Evolutionary conservation across 2,329 filamentous ascomycete genomes (phyloP).

Genomic region (Aspergillus sp.): DNA sequence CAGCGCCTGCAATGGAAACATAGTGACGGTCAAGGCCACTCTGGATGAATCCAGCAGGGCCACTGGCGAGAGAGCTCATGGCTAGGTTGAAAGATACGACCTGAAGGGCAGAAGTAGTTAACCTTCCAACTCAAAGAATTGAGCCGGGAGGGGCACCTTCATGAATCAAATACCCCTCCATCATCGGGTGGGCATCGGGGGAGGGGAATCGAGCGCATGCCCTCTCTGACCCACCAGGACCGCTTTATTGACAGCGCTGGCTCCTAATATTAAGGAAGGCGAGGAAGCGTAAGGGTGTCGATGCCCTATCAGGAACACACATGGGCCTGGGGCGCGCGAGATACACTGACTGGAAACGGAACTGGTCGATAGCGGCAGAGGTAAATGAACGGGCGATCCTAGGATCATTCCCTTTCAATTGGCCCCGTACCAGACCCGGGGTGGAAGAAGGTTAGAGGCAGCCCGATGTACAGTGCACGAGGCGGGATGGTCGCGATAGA

Average conservation of each 20-base stretch:
- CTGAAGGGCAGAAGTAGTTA: slow-evolving; percentile 5
- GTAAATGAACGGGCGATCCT: slow-evolving; percentile 8
- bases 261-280: slow-evolving; percentile 10
- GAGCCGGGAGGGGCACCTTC: slow-evolving; percentile 16
- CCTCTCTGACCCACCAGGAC: slow-evolving; percentile 19
- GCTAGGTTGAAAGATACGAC: not conserved
- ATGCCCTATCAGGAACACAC: slow-evolving; percentile 37
- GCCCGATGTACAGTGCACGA: not conserved
- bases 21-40: slow-evolving; percentile 30
- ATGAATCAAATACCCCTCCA: slow-evolving; percentile 22
- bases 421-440: slow-evolving; percentile 1
- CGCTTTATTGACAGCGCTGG: slow-evolving; percentile 14
- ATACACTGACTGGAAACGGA: slow-evolving; percentile 6
- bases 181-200: slow-evolving; percentile 1
- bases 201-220: slow-evolving; percentile 11
- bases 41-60: slow-evolving; percentile 12
- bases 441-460: slow-evolving; percentile 6
- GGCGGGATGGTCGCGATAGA: not conserved
- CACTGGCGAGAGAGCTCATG: slow-evolving; percentile 17
- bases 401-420: slow-evolving; percentile 5
- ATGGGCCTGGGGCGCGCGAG: slow-evolving; percentile 23
- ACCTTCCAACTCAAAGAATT: slow-evolving; percentile 4
- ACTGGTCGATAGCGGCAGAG: slow-evolving; percentile 11
- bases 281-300: slow-evolving; percentile 3
- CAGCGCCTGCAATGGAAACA: slow-evolving; percentile 34